Evolutionary conservation across 1,139 yeast species (phyloP), one percentile per base, ranked within the genome.

Genomic region (Kodamaea ohmeri): DNA sequence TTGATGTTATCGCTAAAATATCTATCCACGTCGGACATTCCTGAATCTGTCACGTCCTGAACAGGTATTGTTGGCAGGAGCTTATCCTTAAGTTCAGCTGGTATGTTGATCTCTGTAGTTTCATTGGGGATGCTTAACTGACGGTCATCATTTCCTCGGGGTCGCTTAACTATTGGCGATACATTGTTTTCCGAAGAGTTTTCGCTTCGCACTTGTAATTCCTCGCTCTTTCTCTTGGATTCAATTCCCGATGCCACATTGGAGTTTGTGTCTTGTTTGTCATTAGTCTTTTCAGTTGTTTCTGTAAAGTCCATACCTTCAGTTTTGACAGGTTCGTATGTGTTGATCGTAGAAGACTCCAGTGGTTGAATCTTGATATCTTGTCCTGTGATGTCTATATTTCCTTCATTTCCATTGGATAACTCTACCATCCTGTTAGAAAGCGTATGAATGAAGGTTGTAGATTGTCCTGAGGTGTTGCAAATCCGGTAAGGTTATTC

Each of bases 11-110:
- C 35, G 8, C 33, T 34, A 19, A 38, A 38, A 17, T 20, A 25
- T 13, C 40, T 27, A n/a, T 38, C 40, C 16, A 34, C 40, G 13
- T 38, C 40, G 12, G 37, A 29, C 32, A 38, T 30, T 2, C 19
- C 40, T 17, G 29, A 9, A 9, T 34, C 32, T 4, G 32, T 18
- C 6, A 17, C 7, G 6, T 32, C 33, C 11, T 21, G 12, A n/a
- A 14, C 19, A 16, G 18, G n/a, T 12, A 9, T 14, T 6, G 19
- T 14, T 5, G 9, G 11, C 22, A 5, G n/a, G 3, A 12, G 8
- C n/a, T 21, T 30, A 9, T 29, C 34, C 18, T 30, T 28, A 21
- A 24, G 17, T 11, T 29, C 36, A 16, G 27, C 4, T 11, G 30
- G 38, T 2, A 31, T 13, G 8, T 32, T 35, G 8, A 32, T 19